Conservation (phyloP, 305 asterid species). For the Andrographis paniculata region DNA sequence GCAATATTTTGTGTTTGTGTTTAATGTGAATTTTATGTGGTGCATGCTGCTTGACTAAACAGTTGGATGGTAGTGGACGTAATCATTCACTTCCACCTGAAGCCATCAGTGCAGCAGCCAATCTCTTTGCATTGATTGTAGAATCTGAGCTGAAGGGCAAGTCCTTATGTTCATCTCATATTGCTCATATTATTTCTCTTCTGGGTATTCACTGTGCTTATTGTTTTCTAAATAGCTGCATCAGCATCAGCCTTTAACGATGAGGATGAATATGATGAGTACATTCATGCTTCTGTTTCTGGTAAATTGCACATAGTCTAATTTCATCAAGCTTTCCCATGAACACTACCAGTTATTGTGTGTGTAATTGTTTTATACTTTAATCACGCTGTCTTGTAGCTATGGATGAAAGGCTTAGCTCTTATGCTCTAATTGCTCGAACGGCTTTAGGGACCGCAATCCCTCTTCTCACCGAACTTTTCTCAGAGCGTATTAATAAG, state of each 20-base stretch:
- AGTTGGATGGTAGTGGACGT: conserved; percentile 45
- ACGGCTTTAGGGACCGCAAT: conserved; percentile 58
- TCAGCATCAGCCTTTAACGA: conserved; percentile 68
- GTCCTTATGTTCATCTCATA: conserved; percentile 14
- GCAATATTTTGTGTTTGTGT: conserved; percentile 1
- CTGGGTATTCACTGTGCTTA: conserved; percentile 15
- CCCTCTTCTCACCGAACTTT: conserved; percentile 59
- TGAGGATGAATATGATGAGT: conserved; percentile 53
- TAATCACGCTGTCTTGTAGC: conserved; percentile 41
- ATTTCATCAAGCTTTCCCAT: no score
- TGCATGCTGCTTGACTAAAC: conserved; percentile 26
- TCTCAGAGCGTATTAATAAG: conserved; percentile 56
- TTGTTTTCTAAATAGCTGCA: conserved; percentile 51
- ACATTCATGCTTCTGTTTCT: conserved; percentile 71
- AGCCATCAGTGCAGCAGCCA: conserved; percentile 73
- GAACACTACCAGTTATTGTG: no score
- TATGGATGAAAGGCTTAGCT: conserved; percentile 94
- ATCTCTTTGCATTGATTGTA: conserved; percentile 73
- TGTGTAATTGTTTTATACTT: conserved; percentile 17
- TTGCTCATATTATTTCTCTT: conserved; percentile 13
- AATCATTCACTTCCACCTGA: conserved; percentile 58
- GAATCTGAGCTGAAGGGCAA: conserved; percentile 80
- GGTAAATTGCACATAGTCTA: conserved; percentile 35
- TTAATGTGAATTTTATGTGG: conserved; percentile 15
- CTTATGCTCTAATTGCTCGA: conserved; percentile 97